Conservation (phyloP, 2,329 filamentous ascomycete genomes). For the Raffaelea deltoideospora region DNA sequence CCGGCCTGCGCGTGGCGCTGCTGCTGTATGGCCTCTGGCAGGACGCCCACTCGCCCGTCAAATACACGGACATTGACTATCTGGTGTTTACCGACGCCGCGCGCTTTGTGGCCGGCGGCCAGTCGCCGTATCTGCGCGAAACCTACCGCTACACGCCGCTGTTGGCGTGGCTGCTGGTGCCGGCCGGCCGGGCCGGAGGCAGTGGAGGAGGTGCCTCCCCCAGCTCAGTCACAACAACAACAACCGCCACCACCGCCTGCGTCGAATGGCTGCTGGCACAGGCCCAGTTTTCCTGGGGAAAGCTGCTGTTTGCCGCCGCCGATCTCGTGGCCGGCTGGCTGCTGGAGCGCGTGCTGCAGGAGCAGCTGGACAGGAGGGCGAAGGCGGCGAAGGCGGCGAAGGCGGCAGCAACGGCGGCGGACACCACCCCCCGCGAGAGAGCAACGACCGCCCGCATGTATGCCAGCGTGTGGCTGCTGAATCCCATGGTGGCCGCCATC, state of each 20-base stretch:
- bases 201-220: constrained; percentile 12
- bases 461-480: constrained; percentile 81
- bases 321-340: constrained; percentile 78
- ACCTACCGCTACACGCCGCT: constrained; percentile 96
- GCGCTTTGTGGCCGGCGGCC: constrained; percentile 47
- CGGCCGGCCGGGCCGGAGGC: constrained; percentile 46
- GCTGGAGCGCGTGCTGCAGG: constrained; percentile 31
- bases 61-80: constrained; percentile 99
- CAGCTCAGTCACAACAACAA: too few relatives aligned
- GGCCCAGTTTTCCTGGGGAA: constrained; percentile 68
- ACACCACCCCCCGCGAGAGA: constrained; percentile 6
- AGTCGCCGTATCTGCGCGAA: constrained; percentile 72
- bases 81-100: constrained; percentile 94
- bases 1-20: constrained; percentile 54
- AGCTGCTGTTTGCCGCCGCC: constrained; percentile 67
- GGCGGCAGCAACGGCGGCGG: not conserved
- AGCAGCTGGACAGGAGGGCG: not conserved
- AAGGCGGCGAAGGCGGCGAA: not conserved
- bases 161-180: constrained; percentile 78
- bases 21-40: constrained; percentile 85
- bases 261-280: too few relatives aligned
- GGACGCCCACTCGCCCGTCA: constrained; percentile 79
- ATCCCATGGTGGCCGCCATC: constrained; percentile 96
- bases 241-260: too few relatives aligned
- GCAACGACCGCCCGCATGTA: constrained; percentile 55